Percentiles rank a stretch among this genome's conserved stretches.
These are phyloP conservation scores for Gymnopilus dilepis DNA, from an alignment of 768 basidiomycete genomes.

Conservation along the genomic window DNA sequence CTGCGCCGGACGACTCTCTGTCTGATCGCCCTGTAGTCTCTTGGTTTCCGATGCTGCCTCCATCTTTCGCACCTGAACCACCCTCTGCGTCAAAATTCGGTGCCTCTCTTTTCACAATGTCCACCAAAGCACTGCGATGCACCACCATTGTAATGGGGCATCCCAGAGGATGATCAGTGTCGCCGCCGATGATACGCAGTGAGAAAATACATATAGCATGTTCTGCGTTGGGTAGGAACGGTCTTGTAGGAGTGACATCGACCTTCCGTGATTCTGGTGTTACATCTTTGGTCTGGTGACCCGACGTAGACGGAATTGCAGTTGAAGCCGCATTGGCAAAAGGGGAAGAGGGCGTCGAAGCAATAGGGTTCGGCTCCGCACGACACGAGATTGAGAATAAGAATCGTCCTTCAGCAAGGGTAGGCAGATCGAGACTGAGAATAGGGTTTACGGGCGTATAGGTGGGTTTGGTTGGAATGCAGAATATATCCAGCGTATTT, in stretches of 20 bases:
- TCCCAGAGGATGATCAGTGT: slow-evolving; percentile 3
- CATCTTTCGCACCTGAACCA: not conserved
- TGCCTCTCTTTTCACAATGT: slow-evolving; percentile 16
- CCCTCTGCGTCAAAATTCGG: not conserved
- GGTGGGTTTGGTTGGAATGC: slow-evolving; percentile 31
- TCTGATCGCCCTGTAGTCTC: not conserved
- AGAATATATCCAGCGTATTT: slow-evolving; percentile 41
- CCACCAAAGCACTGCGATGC: slow-evolving; percentile 31
- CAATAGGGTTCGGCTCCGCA: slow-evolving; percentile 47
- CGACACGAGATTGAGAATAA: slow-evolving; percentile 40
- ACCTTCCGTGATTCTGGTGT: not conserved
- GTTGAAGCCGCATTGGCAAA: slow-evolving; percentile 20
- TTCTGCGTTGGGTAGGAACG: slow-evolving; percentile 24
- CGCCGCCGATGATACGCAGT: slow-evolving; percentile 4
- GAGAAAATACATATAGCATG: slow-evolving; percentile 29
- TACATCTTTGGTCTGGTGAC: no score
- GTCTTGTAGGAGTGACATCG: slow-evolving; percentile 20
- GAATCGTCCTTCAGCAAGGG: slow-evolving; percentile 28
- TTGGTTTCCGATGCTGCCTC: not conserved
- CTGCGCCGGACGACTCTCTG: not conserved
- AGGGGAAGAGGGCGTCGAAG: slow-evolving; percentile 21
- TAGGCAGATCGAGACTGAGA: slow-evolving; percentile 35
- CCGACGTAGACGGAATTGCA: no score
- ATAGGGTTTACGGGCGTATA: slow-evolving; percentile 22
- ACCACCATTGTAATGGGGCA: slow-evolving; percentile 35